A percentile compares a stretch with the other conserved stretches of the same genome.
Conservation (phyloP, 225 moss, liverwort and hornwort species). For the Takakia lepidozioides region DNA sequence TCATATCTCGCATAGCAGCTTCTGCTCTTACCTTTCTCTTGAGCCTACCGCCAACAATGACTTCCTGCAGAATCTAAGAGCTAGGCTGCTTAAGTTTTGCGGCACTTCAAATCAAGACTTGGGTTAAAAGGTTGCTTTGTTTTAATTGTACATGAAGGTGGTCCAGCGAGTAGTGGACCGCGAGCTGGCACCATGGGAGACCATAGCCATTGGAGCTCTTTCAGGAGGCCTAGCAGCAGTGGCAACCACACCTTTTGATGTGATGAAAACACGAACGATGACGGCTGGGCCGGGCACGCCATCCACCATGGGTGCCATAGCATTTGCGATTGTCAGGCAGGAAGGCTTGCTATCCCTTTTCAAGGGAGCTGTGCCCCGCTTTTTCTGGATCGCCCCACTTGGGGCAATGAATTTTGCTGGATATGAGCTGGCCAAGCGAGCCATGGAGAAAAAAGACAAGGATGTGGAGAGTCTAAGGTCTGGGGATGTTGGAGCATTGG, state of each 20-base stretch:
- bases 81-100: too few species aligned
- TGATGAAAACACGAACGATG: conserved; percentile 52
- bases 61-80: too few species aligned
- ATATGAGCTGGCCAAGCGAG: conserved; percentile 42
- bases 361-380: conserved; percentile 36
- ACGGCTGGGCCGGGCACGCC: conserved; percentile 46
- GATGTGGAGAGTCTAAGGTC: too few species aligned
- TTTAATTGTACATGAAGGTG: conserved; percentile 17
- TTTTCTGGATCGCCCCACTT: conserved; percentile 52
- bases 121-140: too few species aligned
- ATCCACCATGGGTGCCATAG: conserved; percentile 37
- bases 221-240: conserved; percentile 49
- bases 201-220: conserved; percentile 34
- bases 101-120: too few species aligned
- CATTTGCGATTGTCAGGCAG: conserved; percentile 33
- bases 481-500: too few species aligned
- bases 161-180: conserved; percentile 31
- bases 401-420: conserved; percentile 54
- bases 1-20: too few species aligned
- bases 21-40: too few species aligned
- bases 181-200: conserved; percentile 46
- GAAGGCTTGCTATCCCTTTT: conserved; percentile 35
- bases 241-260: conserved; percentile 42
- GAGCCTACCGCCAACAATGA: too few species aligned
- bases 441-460: conserved; percentile 39